These are phyloP conservation scores for Cladophialophora chaetospira DNA, from an alignment of 2,329 filamentous ascomycete species.

Conservation along the genomic window DNA sequence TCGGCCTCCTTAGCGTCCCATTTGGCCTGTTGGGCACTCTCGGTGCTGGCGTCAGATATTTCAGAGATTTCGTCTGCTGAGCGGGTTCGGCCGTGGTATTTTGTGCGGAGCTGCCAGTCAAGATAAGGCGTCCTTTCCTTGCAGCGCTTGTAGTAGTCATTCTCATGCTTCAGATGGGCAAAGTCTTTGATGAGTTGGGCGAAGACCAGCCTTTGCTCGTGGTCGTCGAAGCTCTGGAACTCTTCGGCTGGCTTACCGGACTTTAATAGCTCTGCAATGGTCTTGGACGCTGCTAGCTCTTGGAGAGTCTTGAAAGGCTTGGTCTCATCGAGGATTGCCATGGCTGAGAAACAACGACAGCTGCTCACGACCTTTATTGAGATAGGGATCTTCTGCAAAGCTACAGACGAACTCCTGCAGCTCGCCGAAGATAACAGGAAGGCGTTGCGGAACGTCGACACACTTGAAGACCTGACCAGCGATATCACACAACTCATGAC, in stretches of 20 bases:
- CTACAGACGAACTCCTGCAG: too few relatives aligned
- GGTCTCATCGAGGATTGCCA: not conserved
- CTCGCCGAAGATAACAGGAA: too few relatives aligned
- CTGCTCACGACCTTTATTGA: too few relatives aligned
- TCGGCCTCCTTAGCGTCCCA: not conserved
- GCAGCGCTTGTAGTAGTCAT: not conserved
- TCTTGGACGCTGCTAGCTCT: not conserved
- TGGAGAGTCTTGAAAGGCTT: not conserved
- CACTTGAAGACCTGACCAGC: too few relatives aligned
- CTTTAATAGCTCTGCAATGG: not conserved
- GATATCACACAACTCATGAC: too few relatives aligned
- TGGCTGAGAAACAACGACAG: too few relatives aligned
- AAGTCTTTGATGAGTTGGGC: not conserved
- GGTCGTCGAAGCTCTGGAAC: not conserved
- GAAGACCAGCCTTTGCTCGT: not conserved
- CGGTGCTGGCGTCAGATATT: too few relatives aligned
- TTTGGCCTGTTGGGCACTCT: too few relatives aligned
- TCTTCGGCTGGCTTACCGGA: not conserved
- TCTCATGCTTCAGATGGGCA: not conserved
- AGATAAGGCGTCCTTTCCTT: not conserved
- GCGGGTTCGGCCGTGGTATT: not conserved
- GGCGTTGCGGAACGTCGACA: too few relatives aligned
- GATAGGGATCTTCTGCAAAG: too few relatives aligned
- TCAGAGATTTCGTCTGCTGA: too few relatives aligned
- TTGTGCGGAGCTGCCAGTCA: not conserved